Evolutionary conservation across 1,284 basidiomycete genomes (phyloP).

Genomic region (Sporisorium exsertum): DNA sequence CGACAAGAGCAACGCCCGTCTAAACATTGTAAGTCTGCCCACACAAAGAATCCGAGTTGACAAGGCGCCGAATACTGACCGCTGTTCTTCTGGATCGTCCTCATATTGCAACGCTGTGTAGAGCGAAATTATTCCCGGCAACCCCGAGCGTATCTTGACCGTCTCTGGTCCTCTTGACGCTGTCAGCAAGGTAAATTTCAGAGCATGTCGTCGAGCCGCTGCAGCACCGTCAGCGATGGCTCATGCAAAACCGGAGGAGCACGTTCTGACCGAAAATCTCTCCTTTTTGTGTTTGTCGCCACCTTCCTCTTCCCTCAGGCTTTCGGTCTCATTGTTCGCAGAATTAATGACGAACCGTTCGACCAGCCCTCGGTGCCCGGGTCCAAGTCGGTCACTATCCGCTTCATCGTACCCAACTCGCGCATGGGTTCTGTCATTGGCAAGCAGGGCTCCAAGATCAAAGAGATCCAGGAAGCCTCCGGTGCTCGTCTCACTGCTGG

Average conservation of each 20-base stretch:
- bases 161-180: constrained; percentile 97
- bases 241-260: neutral
- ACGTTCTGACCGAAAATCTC: neutral
- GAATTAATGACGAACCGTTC: constrained; percentile 99
- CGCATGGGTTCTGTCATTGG: constrained; percentile 99
- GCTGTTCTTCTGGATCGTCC: neutral
- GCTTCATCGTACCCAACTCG: constrained; percentile 96
- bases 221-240: neutral
- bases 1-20: constrained; percentile 93
- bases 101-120: constrained; percentile 2
- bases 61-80: neutral
- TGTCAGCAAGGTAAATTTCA: constrained; percentile 86
- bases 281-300: neutral
- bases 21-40: constrained; percentile 62
- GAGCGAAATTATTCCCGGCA: constrained; percentile 74
- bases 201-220: neutral
- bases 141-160: constrained; percentile 96
- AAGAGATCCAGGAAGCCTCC: constrained; percentile 99
- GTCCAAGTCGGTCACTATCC: constrained; percentile 97
- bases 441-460: constrained; percentile 96
- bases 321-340: constrained; percentile 96
- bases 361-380: constrained; percentile 97
- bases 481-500: constrained; percentile 95
- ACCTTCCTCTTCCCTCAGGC: constrained; percentile 74
- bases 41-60: neutral